Evolutionary conservation across 371 early-diverging fungal genomes (phyloP), one percentile per base, ranked within the genome.

Genomic region (Syncephalastrum monosporum): DNA sequence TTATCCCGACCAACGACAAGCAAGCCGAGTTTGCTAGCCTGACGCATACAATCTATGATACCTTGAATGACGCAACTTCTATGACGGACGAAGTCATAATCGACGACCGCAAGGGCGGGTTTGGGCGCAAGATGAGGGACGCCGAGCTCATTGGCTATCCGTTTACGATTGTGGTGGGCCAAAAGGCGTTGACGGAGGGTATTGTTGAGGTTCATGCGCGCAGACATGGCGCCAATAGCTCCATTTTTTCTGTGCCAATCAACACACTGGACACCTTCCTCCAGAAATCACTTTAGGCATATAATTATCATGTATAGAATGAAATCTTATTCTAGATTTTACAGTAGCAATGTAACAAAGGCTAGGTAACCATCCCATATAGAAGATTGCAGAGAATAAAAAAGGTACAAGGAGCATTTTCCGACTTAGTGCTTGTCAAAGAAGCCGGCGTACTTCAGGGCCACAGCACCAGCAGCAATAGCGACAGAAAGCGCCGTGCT

Each of bases 121-220:
- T 86, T 57, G 92, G 92, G 1, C 75, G 75, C 62, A 88, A 89
- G 66, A 82, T 91, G 81, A 87, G 82, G 56, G 90, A 89, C 62
- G 84, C 88, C 1, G 84, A 82, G 48, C 61, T 91, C 53, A 75
- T 89, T 43, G 92, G 92, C 8, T 89, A 87, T 65, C 90, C 92
- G 0, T 84, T 67, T 63, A 71, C 84, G 23, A 64, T 89, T 1
- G 75, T 91, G 7, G 53, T 88, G 25, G 92, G 92, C 4, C 83
- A 84, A 58, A 77, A 79, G 14, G 75, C 77, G 24, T 42, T 86
- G 13, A 57, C 71, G 41, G 72, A 76, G 3, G 74, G 79, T 0
- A 57, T 67, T 12, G 71, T 90, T 3, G 91, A 91, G 62, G 59
- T 91, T 24, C 82, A 88, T 56, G 38, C 38, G 10, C 38, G 38